phyloP scores from a whole-genome alignment of 805 yeast species.

The Dipodascopsis tothii region DNA sequence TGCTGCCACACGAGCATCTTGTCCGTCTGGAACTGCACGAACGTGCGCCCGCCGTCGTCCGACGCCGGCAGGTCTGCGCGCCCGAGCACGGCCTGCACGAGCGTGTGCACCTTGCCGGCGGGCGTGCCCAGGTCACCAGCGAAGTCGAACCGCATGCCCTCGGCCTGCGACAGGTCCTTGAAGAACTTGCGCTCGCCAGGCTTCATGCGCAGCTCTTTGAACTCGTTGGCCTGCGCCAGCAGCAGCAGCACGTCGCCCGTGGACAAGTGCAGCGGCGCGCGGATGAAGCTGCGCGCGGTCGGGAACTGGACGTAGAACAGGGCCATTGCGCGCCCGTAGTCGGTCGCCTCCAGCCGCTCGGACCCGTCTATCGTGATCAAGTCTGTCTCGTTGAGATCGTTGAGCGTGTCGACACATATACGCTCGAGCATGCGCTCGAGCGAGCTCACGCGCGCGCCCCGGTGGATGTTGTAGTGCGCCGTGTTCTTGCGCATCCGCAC shows the following conservation, averaged over 20 bases:
- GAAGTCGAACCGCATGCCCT: slow-evolving; percentile 30
- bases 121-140: background rate
- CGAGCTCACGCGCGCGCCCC: slow-evolving; percentile 26
- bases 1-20: slow-evolving; percentile 39
- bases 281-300: slow-evolving; percentile 34
- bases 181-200: slow-evolving; percentile 41
- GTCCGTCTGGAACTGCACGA: slow-evolving; percentile 39
- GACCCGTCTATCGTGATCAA: slow-evolving; percentile 27
- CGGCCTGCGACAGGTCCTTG: slow-evolving; percentile 39
- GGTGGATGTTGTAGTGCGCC: slow-evolving; percentile 31
- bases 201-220: slow-evolving; percentile 36
- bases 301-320: slow-evolving; percentile 41
- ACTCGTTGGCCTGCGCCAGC: slow-evolving; percentile 37
- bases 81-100: slow-evolving; percentile 46
- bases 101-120: background rate
- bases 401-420: slow-evolving; percentile 34
- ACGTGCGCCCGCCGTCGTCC: slow-evolving; percentile 36
- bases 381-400: slow-evolving; percentile 30
- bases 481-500: slow-evolving; percentile 39
- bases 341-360: slow-evolving; percentile 31
- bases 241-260: slow-evolving; percentile 18
- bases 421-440: slow-evolving; percentile 30
- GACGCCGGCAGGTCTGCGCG: slow-evolving; percentile 43
- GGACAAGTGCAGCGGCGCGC: background rate
- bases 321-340: slow-evolving; percentile 44